Evolutionary conservation across 257 asterid genomes (phyloP).

Genomic region (Solanum etuberosum): DNA sequence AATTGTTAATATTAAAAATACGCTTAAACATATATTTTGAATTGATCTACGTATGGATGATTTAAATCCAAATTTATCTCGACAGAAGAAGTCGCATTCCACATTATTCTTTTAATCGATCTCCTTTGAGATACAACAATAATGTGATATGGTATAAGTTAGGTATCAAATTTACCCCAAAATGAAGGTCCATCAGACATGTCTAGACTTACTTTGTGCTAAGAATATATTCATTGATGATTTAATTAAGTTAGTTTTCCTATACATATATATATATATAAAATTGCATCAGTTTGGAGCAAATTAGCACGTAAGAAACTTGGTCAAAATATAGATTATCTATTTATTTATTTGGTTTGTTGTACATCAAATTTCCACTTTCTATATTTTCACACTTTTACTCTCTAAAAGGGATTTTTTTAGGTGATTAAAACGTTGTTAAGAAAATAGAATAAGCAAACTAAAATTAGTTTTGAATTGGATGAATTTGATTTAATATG

Average conservation of each 20-base stretch:
- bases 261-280: too few species aligned
- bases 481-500: background rate
- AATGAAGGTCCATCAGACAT: background rate
- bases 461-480: background rate
- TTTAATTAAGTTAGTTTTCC: background rate
- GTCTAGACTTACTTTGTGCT: background rate
- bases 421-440: background rate
- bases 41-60: background rate
- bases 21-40: background rate
- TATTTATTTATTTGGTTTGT: background rate
- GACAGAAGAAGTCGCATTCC: background rate
- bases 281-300: background rate
- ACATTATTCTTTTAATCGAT: background rate
- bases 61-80: background rate
- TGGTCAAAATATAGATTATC: background rate
- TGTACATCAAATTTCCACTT: background rate
- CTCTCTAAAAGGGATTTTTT: background rate
- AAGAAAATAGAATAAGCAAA: too few species aligned
- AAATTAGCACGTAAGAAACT: background rate
- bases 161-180: background rate
- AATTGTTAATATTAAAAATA: background rate
- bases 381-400: background rate
- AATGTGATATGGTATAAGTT: background rate
- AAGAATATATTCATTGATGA: background rate
- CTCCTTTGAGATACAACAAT: background rate